phyloP scores from a whole-genome alignment of 1,139 yeast species.

The Arxiozyma telluris region DNA sequence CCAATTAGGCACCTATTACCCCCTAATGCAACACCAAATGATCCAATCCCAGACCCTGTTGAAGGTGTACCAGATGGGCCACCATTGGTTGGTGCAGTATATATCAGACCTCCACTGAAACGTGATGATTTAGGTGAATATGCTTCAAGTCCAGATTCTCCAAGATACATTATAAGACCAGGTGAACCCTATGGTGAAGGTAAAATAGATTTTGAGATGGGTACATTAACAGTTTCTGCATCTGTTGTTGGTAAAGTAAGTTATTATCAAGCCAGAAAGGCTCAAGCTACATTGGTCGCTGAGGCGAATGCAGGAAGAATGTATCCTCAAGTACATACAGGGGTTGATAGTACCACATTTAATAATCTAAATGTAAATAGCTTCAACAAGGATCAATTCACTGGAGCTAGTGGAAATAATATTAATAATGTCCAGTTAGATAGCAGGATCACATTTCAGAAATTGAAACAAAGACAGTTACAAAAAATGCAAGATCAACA shows the following conservation, averaged over 20 bases:
- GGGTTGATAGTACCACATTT: neutral
- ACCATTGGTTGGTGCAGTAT: constrained; percentile 85
- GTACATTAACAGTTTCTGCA: constrained; percentile 17
- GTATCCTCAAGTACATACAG: constrained; percentile 1
- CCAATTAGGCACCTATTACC: constrained; percentile 75
- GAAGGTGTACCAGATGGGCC: constrained; percentile 77
- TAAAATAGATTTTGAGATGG: constrained; percentile 28
- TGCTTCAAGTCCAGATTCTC: constrained; percentile 50
- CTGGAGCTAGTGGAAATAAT: neutral
- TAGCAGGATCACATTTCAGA: constrained; percentile 15
- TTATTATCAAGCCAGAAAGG: constrained; percentile 2
- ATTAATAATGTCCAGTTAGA: neutral
- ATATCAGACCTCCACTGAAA: constrained; percentile 61
- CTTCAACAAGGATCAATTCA: neutral
- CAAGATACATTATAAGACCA: constrained; percentile 47
- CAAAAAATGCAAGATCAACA: constrained; percentile 14
- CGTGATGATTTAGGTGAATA: constrained; percentile 76
- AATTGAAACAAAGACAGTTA: constrained; percentile 18
- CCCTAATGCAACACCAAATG: constrained; percentile 58
- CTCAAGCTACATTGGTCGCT: neutral
- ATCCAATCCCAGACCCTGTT: constrained; percentile 74
- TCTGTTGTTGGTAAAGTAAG: neutral
- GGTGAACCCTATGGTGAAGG: constrained; percentile 32
- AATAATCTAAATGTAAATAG: neutral
- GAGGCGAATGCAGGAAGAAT: neutral